Percentiles rank a stretch among this genome's conserved stretches.
Evolutionary conservation across 75 land plant genomes (phyloP).

Genomic region (Sequoiadendron giganteum): DNA sequence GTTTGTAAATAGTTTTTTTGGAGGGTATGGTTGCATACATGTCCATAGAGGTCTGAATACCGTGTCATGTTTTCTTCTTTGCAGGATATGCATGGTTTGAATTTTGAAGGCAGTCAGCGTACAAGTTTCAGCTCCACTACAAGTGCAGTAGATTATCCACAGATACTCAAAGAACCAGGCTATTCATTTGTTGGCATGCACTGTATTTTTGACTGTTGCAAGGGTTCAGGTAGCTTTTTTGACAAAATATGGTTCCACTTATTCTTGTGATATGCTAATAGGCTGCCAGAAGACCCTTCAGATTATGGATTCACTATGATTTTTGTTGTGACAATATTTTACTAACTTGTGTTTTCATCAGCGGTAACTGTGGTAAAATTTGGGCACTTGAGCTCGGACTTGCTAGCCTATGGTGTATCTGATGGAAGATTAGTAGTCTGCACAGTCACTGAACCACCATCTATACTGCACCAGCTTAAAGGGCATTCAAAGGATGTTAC

Average conservation of each 20-base stretch:
- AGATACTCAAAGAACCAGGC: slow-evolving; percentile 55
- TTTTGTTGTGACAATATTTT: not conserved
- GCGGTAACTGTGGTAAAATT: slow-evolving; percentile 87
- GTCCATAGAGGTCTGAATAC: not conserved
- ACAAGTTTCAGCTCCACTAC: slow-evolving; percentile 56
- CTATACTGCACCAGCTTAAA: slow-evolving; percentile 55
- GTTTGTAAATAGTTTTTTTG: slow-evolving; percentile 3
- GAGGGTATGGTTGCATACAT: not conserved
- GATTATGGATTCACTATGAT: not conserved
- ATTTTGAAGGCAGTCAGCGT: slow-evolving; percentile 25
- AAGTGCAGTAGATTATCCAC: slow-evolving; percentile 57
- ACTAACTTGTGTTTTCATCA: slow-evolving; percentile 13
- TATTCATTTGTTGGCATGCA: slow-evolving; percentile 99
- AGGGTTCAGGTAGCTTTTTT: slow-evolving; percentile 58
- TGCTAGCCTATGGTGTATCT: slow-evolving; percentile 92
- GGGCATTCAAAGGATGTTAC: slow-evolving; percentile 96
- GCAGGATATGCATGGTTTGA: slow-evolving; percentile 51
- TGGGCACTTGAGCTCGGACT: slow-evolving; percentile 92
- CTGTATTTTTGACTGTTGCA: slow-evolving; percentile 94
- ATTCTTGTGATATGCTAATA: not conserved
- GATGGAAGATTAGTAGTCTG: slow-evolving; percentile 87
- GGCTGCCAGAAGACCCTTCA: not conserved
- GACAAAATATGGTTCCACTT: not conserved
- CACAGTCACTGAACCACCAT: slow-evolving; percentile 64
- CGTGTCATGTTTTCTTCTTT: not conserved